A percentile compares a stretch with the other conserved stretches of the same genome.
phyloP scores from a whole-genome alignment of 2,329 filamentous ascomycete species.

The Ceratocystis destructans region DNA sequence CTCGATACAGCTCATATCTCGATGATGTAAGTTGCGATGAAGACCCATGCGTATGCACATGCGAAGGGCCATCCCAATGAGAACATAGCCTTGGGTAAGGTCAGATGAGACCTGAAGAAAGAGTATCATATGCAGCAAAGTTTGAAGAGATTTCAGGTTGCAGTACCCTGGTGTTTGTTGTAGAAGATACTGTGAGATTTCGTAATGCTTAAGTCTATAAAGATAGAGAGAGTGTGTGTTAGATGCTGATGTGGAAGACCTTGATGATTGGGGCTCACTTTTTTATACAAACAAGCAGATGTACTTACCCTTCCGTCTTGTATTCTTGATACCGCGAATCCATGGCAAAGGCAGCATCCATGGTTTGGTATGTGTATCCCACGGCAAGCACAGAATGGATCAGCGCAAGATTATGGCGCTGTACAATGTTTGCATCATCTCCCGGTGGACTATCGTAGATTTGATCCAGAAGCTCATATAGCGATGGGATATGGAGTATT shows the following conservation, averaged over 20 bases:
- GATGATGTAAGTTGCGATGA: conserved; percentile 56
- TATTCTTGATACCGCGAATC: conserved; percentile 36
- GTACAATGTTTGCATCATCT: conserved; percentile 33
- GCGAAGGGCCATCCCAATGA: conserved; percentile 62
- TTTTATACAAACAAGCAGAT: background rate
- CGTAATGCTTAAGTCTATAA: conserved; percentile 59
- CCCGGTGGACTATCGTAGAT: conserved; percentile 60
- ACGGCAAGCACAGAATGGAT: conserved; percentile 58
- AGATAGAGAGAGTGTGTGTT: background rate
- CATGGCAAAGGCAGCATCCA: conserved; percentile 40
- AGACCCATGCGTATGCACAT: conserved; percentile 65
- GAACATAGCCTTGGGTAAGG: conserved; percentile 65
- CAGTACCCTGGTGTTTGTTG: conserved; percentile 55
- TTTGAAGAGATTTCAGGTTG: conserved; percentile 60
- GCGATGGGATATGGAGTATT: conserved; percentile 68
- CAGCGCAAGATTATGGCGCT: conserved; percentile 49
- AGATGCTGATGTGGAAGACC: background rate
- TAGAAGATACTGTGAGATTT: conserved; percentile 50
- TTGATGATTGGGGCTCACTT: too few relatives aligned
- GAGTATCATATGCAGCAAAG: conserved; percentile 64
- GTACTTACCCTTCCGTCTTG: conserved; percentile 42
- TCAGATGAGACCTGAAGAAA: conserved; percentile 71
- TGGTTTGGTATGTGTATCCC: conserved; percentile 55
- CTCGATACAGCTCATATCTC: conserved; percentile 48
- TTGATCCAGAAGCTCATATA: conserved; percentile 61